phyloP scores from a whole-genome alignment of 208 protist species.

The Trypanosoma melophagium region DNA sequence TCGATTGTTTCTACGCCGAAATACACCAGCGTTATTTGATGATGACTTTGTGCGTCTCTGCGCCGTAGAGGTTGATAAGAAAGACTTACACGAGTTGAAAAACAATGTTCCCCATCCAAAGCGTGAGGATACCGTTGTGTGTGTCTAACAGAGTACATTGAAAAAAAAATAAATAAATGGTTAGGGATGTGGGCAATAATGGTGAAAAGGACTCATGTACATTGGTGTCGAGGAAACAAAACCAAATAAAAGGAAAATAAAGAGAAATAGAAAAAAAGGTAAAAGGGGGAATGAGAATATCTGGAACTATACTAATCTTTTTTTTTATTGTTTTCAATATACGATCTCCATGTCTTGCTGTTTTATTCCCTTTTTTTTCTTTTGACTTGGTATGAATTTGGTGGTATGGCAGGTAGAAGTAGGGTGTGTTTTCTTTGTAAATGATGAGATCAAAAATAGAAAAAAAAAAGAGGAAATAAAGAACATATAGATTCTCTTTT shows the following conservation, averaged over 20 bases:
- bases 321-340: background rate
- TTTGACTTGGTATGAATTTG: background rate
- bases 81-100: slow-evolving; percentile 23
- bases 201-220: background rate
- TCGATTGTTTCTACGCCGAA: slow-evolving; percentile 43
- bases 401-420: too few species aligned
- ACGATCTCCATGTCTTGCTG: background rate
- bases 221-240: background rate
- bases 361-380: background rate
- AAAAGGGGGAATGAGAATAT: slow-evolving; percentile 54
- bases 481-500: too few species aligned
- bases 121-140: background rate
- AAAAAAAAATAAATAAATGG: background rate
- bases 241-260: slow-evolving; percentile 1
- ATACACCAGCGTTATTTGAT: slow-evolving; percentile 52
- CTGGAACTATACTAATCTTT: background rate
- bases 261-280: slow-evolving; percentile 11
- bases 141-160: background rate
- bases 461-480: too few species aligned
- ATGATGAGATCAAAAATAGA: too few species aligned
- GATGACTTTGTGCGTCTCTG: slow-evolving; percentile 76
- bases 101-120: background rate
- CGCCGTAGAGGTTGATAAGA: slow-evolving; percentile 34
- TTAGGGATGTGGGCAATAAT: background rate
- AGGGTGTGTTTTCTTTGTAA: too few species aligned